Evolutionary conservation across 2,329 filamentous ascomycete species (phyloP).

Genomic region (Cladosporium sp.): DNA sequence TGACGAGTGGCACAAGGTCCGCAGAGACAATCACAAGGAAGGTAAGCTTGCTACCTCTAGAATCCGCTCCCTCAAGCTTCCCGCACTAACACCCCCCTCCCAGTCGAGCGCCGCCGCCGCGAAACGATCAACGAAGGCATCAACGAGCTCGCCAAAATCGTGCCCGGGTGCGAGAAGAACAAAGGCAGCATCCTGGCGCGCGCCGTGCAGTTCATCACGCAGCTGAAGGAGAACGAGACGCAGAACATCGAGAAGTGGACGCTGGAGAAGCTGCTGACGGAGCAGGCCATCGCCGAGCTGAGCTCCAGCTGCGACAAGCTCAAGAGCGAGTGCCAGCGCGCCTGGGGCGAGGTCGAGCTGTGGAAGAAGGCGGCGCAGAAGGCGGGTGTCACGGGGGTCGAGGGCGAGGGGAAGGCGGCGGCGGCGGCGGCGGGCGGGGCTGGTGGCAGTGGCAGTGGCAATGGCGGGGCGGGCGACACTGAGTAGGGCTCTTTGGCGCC

Average conservation of each 20-base stretch:
- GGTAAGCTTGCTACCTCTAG: constrained; percentile 50
- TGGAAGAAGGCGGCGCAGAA: constrained; percentile 58
- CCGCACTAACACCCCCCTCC: constrained; percentile 9
- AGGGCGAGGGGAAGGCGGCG: constrained; percentile 16
- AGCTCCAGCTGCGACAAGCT: constrained; percentile 82
- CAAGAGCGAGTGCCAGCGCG: constrained; percentile 70
- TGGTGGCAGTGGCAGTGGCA: background rate
- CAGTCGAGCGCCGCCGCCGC: constrained; percentile 90
- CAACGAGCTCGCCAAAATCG: constrained; percentile 95
- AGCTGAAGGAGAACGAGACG: constrained; percentile 88
- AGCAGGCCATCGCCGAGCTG: constrained; percentile 83
- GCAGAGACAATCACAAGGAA: constrained; percentile 98
- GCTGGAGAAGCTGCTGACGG: constrained; percentile 79
- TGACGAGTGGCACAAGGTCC: constrained; percentile 95
- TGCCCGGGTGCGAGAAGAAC: constrained; percentile 97
- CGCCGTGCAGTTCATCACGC: constrained; percentile 87
- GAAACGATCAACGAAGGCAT: constrained; percentile 99
- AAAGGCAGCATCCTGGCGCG: constrained; percentile 94
- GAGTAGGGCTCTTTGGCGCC: no score
- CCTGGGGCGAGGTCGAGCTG: constrained; percentile 69
- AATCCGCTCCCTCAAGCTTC: background rate
- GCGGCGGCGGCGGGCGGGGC: constrained; percentile 10
- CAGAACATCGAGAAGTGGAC: constrained; percentile 95
- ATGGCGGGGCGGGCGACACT: background rate
- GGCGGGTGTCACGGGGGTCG: constrained; percentile 22